These are phyloP conservation scores for Gilbertella persicaria DNA, from an alignment of 371 early-diverging fungal species.

Conservation along the genomic window DNA sequence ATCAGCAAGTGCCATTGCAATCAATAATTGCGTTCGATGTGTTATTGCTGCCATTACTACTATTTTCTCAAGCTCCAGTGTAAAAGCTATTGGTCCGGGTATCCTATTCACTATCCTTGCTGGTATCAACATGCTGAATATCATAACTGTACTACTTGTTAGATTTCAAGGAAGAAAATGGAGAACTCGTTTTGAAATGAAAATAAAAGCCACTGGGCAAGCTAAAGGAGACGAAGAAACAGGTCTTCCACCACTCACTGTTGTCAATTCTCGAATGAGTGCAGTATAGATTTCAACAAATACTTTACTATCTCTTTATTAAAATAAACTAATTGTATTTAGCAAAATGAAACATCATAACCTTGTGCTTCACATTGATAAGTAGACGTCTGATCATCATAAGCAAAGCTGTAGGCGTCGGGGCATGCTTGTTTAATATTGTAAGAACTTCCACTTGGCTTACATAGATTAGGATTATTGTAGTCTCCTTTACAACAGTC, in stretches of 20 bases:
- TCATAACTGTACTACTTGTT: conserved; percentile 14
- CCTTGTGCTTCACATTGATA: conserved; percentile 16
- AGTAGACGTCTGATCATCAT: conserved; percentile 28
- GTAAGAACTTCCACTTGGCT: conserved; percentile 19
- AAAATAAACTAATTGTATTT: background rate
- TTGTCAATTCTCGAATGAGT: conserved; percentile 1
- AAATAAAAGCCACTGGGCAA: no score
- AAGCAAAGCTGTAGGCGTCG: conserved; percentile 39
- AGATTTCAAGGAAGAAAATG: conserved; percentile 26
- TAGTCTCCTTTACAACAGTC: conserved; percentile 38
- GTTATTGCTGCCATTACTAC: conserved; percentile 36
- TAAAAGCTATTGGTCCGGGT: conserved; percentile 26
- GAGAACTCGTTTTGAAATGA: conserved; percentile 20
- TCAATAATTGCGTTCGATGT: conserved; percentile 48
- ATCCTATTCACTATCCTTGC: conserved; percentile 26
- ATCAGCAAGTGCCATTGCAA: conserved; percentile 56
- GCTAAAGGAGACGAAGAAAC: no score
- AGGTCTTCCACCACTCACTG: no score
- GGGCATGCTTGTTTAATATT: conserved; percentile 39
- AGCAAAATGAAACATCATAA: conserved; percentile 22
- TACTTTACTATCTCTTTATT: background rate
- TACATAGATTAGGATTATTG: conserved; percentile 31
- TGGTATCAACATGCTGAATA: conserved; percentile 27
- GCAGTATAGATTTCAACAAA: background rate
- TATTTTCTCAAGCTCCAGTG: conserved; percentile 23